Evolutionary conservation across 2,329 filamentous ascomycete species (phyloP).

Genomic region (Pseudogymnoascus sp.): DNA sequence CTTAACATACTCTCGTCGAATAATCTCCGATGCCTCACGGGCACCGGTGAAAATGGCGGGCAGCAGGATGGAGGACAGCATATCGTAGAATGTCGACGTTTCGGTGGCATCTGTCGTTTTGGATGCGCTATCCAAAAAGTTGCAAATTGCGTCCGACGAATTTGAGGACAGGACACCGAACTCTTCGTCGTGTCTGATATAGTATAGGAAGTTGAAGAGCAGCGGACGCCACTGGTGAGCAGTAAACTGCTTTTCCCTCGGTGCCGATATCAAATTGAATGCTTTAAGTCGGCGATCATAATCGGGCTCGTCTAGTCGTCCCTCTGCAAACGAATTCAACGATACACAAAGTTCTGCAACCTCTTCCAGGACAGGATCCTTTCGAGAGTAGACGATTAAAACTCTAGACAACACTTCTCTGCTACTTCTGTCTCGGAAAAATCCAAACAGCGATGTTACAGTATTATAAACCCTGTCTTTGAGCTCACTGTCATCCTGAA

Average conservation of each 20-base stretch:
- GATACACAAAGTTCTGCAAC: conserved; percentile 66
- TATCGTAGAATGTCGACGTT: conserved; percentile 44
- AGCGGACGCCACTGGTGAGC: conserved; percentile 78
- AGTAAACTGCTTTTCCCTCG: conserved; percentile 52
- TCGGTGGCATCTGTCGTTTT: conserved; percentile 34
- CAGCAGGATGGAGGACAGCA: conserved; percentile 60
- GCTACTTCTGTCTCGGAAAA: conserved; percentile 76
- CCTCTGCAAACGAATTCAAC: conserved; percentile 70
- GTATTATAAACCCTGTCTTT: conserved; percentile 63
- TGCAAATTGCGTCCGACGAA: conserved; percentile 71
- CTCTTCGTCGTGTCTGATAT: conserved; percentile 79
- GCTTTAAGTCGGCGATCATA: conserved; percentile 75
- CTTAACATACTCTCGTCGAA: conserved; percentile 73
- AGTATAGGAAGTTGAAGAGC: conserved; percentile 83
- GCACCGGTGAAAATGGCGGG: conserved; percentile 71
- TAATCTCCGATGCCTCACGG: conserved; percentile 71
- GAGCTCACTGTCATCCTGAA: conserved; percentile 49
- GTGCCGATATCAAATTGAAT: conserved; percentile 64
- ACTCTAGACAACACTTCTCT: conserved; percentile 68
- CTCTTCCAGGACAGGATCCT: conserved; percentile 52
- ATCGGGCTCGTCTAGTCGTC: conserved; percentile 75
- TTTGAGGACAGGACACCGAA: conserved; percentile 74
- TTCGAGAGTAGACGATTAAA: conserved; percentile 60
- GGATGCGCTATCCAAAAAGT: conserved; percentile 62
- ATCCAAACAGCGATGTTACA: conserved; percentile 76